Conservation (phyloP, 768 basidiomycete genomes). For the Amanita fuliginea region DNA sequence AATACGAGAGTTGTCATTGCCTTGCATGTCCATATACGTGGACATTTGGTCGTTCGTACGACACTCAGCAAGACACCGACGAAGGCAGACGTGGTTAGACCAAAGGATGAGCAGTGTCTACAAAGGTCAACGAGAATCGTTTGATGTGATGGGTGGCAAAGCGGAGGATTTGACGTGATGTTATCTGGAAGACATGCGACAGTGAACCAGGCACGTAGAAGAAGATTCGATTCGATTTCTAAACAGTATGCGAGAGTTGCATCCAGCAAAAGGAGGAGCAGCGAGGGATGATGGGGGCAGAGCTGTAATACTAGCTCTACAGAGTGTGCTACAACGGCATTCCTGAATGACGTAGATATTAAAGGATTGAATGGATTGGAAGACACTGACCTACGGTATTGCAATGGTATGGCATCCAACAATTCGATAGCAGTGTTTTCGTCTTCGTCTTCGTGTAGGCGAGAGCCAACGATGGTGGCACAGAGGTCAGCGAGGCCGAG, state of each 20-base stretch:
- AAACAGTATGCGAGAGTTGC: slow-evolving; percentile 34
- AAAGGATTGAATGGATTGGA: not conserved
- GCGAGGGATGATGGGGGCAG: slow-evolving; percentile 36
- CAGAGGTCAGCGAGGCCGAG: slow-evolving; percentile 34
- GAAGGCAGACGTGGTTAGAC: slow-evolving; percentile 19
- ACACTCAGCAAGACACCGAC: slow-evolving; percentile 19
- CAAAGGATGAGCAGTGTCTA: slow-evolving; percentile 24
- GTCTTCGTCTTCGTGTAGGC: slow-evolving; percentile 22
- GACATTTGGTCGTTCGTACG: slow-evolving; percentile 9
- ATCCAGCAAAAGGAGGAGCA: slow-evolving; percentile 39
- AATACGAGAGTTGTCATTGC: slow-evolving; percentile 14
- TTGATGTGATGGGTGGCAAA: slow-evolving; percentile 34
- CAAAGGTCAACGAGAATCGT: slow-evolving; percentile 36
- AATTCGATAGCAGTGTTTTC: slow-evolving; percentile 22
- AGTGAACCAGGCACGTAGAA: slow-evolving; percentile 31
- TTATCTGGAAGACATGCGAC: slow-evolving; percentile 20
- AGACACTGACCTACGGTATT: slow-evolving; percentile 36
- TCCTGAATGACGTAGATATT: slow-evolving; percentile 19
- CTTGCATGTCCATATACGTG: slow-evolving; percentile 30
- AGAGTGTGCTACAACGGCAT: slow-evolving; percentile 40
- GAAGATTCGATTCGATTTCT: slow-evolving; percentile 26
- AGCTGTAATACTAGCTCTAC: slow-evolving; percentile 33
- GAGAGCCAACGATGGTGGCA: slow-evolving; percentile 33
- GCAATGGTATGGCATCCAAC: slow-evolving; percentile 41
- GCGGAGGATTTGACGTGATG: slow-evolving; percentile 14